Evolutionary conservation across 257 asterid species (phyloP).

Genomic region (Plantago major): DNA sequence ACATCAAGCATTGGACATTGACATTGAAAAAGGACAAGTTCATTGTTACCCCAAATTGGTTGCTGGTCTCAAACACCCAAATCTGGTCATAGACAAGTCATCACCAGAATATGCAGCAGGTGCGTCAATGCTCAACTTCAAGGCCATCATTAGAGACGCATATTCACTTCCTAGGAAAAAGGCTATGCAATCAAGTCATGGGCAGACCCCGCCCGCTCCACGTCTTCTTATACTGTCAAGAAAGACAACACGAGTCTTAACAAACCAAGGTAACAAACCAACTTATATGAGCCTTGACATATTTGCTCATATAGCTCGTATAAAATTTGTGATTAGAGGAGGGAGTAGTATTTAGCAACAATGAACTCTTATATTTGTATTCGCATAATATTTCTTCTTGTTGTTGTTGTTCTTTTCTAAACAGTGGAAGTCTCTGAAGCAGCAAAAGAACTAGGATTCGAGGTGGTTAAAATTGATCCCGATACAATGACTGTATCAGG

Average conservation of each 20-base stretch:
- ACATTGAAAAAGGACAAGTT: conserved; percentile 25
- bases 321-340: too few relatives aligned
- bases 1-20: conserved; percentile 38
- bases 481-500: conserved; percentile 24
- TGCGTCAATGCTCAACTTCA: conserved; percentile 37
- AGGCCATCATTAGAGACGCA: conserved; percentile 37
- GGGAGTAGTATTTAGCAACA: too few relatives aligned
- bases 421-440: conserved; percentile 8
- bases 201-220: conserved; percentile 24
- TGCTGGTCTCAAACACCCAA: conserved; percentile 42
- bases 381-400: too few relatives aligned
- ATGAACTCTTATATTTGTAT: too few relatives aligned
- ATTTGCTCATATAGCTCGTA: too few relatives aligned
- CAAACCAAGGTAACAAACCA: conserved; percentile 25
- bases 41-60: conserved; percentile 44
- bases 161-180: conserved; percentile 37
- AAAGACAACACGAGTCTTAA: conserved; percentile 34
- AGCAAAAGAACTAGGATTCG: conserved; percentile 50
- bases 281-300: too few relatives aligned
- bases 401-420: too few relatives aligned
- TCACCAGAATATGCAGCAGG: conserved; percentile 14
- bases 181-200: conserved; percentile 14
- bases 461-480: conserved; percentile 50
- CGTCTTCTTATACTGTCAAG: conserved; percentile 61
- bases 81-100: conserved; percentile 34